phyloP scores from a whole-genome alignment of 768 basidiomycete genomes.

The Leccinum uliginosum region DNA sequence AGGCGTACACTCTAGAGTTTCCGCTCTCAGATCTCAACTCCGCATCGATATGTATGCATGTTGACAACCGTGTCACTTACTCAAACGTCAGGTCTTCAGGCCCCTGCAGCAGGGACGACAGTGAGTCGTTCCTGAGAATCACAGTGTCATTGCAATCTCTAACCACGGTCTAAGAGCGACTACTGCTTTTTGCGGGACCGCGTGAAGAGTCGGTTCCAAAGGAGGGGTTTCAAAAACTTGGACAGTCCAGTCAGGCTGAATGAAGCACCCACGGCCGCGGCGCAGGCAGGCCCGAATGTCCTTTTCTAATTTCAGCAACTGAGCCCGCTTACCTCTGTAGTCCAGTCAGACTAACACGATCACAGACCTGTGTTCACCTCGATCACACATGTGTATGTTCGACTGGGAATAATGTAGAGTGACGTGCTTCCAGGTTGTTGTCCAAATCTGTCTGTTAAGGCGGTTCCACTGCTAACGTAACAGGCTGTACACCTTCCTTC shows the following conservation, averaged over 20 bases:
- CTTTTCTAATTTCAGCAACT: slow-evolving; percentile 5
- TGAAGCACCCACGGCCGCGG: neutral
- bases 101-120: neutral
- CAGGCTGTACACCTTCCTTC: slow-evolving; percentile 17
- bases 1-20: no score
- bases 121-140: slow-evolving; percentile 20
- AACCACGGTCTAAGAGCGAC: neutral
- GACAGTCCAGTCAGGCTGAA: neutral
- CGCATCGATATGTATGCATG: neutral
- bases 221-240: slow-evolving; percentile 6
- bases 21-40: neutral
- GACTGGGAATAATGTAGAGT: neutral
- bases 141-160: neutral
- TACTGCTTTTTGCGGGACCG: slow-evolving; percentile 12
- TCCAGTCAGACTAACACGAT: neutral
- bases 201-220: slow-evolving; percentile 11
- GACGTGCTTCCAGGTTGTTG: neutral
- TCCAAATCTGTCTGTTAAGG: slow-evolving; percentile 17
- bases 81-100: neutral
- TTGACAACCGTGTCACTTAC: neutral
- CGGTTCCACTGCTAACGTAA: slow-evolving; percentile 31
- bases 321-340: neutral
- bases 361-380: neutral
- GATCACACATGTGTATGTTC: neutral
- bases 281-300: neutral